A percentile compares a stretch with the other conserved stretches of the same genome.
phyloP scores from a whole-genome alignment of 2,329 filamentous ascomycete genomes.

The Mycosphaerella arachidis region DNA sequence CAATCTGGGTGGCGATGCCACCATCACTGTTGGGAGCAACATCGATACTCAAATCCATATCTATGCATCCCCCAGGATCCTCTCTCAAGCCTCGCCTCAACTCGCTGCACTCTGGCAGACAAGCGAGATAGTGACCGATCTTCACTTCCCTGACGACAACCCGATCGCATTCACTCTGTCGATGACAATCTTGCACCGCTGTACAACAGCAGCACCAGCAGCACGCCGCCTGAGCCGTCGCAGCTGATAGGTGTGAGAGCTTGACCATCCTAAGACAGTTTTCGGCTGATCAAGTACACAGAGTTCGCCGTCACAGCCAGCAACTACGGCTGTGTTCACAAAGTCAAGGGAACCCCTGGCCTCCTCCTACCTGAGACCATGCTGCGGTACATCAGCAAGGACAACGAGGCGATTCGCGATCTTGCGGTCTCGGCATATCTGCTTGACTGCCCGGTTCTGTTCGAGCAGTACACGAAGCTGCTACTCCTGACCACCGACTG shows the following conservation, averaged over 20 bases:
- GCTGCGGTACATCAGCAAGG: background rate
- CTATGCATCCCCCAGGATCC: background rate
- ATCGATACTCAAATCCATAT: background rate
- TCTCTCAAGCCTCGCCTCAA: background rate
- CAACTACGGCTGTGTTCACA: background rate
- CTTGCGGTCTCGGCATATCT: background rate
- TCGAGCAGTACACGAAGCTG: background rate
- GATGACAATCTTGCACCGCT: background rate
- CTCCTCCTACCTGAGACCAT: background rate
- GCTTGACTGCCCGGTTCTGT: background rate
- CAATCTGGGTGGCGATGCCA: background rate
- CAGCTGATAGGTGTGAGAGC: background rate
- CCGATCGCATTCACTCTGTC: background rate
- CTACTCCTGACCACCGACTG: background rate
- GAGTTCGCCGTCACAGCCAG: background rate
- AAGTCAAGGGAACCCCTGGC: background rate
- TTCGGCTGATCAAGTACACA: background rate
- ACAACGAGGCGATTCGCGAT: background rate
- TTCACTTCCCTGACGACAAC: background rate
- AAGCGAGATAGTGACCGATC: background rate
- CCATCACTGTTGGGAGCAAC: background rate
- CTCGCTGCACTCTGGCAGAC: background rate
- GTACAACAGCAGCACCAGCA: background rate
- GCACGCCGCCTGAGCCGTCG: background rate
- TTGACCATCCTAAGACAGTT: background rate